phyloP scores from a whole-genome alignment of 805 yeast species.

The Starmerella stigmatis region DNA sequence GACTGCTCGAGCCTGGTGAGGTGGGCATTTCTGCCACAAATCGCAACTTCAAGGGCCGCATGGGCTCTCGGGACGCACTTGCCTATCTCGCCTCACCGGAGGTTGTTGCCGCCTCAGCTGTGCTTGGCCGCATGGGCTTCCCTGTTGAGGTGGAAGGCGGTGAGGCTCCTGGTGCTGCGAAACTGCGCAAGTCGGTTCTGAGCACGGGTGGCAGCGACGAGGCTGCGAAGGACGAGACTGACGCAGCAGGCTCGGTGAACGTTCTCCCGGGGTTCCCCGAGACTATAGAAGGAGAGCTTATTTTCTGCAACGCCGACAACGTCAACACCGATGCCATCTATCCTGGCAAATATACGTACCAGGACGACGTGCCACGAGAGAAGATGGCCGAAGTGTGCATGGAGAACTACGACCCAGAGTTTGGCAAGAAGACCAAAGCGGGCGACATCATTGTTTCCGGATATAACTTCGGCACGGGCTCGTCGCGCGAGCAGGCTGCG shows the following conservation, averaged over 20 bases:
- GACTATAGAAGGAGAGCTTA: slow-evolving; percentile 78
- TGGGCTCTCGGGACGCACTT: slow-evolving; percentile 95
- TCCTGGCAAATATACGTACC: slow-evolving; percentile 98
- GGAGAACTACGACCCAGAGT: slow-evolving; percentile 95
- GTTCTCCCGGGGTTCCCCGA: slow-evolving; percentile 87
- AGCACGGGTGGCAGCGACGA: slow-evolving; percentile 27
- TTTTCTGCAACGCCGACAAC: slow-evolving; percentile 87
- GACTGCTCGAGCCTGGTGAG: slow-evolving; percentile 87
- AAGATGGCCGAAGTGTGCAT: slow-evolving; percentile 98
- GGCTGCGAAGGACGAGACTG: slow-evolving; percentile 7
- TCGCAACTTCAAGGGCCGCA: slow-evolving; percentile 97
- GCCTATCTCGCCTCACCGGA: slow-evolving; percentile 96
- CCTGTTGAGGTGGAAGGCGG: slow-evolving; percentile 74
- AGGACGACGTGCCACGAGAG: slow-evolving; percentile 88
- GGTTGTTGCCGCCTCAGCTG: slow-evolving; percentile 96
- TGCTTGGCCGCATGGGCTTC: slow-evolving; percentile 85
- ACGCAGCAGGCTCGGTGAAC: slow-evolving; percentile 37
- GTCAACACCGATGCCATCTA: slow-evolving; percentile 96
- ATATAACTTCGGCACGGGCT: slow-evolving; percentile 95
- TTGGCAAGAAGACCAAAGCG: slow-evolving; percentile 65
- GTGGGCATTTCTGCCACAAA: slow-evolving; percentile 98
- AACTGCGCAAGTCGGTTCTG: slow-evolving; percentile 33
- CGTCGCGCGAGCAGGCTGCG: slow-evolving; percentile 98
- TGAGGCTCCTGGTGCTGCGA: slow-evolving; percentile 42
- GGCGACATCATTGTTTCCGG: slow-evolving; percentile 90